Base-by-base conservation (phyloP, 2,329 filamentous ascomycete species). In the Reticulascus tulasneorum region DNA sequence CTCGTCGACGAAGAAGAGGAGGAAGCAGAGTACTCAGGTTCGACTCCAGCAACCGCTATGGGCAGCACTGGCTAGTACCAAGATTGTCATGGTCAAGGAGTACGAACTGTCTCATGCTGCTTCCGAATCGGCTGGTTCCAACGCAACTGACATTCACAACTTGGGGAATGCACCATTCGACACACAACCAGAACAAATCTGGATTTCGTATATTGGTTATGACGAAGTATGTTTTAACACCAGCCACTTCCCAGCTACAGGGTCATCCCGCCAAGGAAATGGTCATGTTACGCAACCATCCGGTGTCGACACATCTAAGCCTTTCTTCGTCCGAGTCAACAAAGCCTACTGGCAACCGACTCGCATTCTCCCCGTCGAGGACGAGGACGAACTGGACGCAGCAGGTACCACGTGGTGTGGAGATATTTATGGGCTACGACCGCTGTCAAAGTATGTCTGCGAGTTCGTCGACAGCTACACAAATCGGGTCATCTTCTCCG, bases 61-160 rank as follows among this genome's bases (percentile, higher is more conserved):
- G 90, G 88, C 90, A 46, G 90, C 90, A 30, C 77, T 96, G 50
- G 90, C 90, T 33, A 95, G 88, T 65, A 95, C 90, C 55, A 96
- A 96, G 72, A 90, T 96, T 58, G 91, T 93, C 51, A 88, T 95
- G 64, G 82, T 94, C 55, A 93, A 94, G 66, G 90, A 89, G 62
- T 86, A 87, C 51, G 84, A 89, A 63, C 77, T 94, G 57, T 91
- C 86, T 47, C 81, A 86, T 57, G 80, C 82, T 39, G 76, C 83
- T 42, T 77, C 78, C 37, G 85, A 89, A 62, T 83, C 81, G 33
- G 79, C 77, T 21, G 83, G 83, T 52, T 81, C 84, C 48, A 83
- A 86, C 55, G 80, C 81, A 50, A 86, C 81, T 54, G 83, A 87
- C 53, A 80, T 84, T 55, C 82, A 87, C 63, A 84, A 86, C 61